phyloP scores from a whole-genome alignment of 139 green algal species.

The Astrephomene gubernaculifera region DNA sequence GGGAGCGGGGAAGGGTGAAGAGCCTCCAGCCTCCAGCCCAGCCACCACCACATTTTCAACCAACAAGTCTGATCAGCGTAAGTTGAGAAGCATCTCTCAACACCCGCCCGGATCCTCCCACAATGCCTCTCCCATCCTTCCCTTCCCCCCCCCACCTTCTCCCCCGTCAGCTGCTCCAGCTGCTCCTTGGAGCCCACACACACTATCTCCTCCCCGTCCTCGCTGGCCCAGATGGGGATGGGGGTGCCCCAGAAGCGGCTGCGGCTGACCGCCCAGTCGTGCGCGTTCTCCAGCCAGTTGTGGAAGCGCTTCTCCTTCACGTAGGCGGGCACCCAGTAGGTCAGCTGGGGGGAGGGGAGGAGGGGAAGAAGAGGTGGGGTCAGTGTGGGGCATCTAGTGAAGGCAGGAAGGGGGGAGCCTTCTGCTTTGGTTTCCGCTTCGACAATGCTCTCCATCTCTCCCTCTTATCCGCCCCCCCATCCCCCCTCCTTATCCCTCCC shows the following conservation, averaged over 20 bases:
- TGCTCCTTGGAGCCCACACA: slow-evolving; percentile 90
- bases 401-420: not conserved
- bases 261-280: slow-evolving; percentile 89
- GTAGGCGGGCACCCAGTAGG: slow-evolving; percentile 95
- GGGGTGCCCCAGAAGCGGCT: slow-evolving; percentile 98
- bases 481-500: not conserved
- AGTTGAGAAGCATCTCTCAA: too few species aligned
- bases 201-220: slow-evolving; percentile 91
- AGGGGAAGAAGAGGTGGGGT: not conserved
- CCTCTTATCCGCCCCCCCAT: not conserved
- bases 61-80: too few species aligned
- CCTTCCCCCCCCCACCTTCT: slow-evolving; percentile 67
- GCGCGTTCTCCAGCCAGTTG: slow-evolving; percentile 97
- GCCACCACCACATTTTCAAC: too few species aligned
- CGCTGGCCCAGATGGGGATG: slow-evolving; percentile 93
- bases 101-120: not conserved
- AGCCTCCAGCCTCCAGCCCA: too few species aligned
- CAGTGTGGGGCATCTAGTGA: not conserved
- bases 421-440: not conserved
- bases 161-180: slow-evolving; percentile 89
- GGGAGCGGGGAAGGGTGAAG: too few species aligned
- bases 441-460: not conserved
- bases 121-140: not conserved
- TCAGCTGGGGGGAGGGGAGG: slow-evolving; percentile 59
- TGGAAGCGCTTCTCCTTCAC: slow-evolving; percentile 99